phyloP scores from a whole-genome alignment of 2,329 filamentous ascomycete species.

The Sporothrix humicola region DNA sequence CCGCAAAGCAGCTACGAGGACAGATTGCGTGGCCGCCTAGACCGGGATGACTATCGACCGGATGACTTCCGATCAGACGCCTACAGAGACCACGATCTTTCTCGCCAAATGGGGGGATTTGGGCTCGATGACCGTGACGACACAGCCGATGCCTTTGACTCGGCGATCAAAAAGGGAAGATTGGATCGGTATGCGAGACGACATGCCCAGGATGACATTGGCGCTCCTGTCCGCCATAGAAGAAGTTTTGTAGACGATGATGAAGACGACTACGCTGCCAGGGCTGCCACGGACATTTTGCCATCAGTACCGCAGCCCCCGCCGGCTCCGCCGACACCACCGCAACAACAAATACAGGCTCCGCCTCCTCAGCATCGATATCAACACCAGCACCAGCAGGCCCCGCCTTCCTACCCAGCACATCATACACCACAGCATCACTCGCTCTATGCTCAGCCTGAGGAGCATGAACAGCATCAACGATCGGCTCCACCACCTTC shows the following conservation, averaged over 20 bases:
- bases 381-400: slow-evolving; percentile 8
- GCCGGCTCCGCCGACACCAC: slow-evolving; percentile 36
- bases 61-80: slow-evolving; percentile 42
- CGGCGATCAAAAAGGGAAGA: background rate
- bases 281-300: slow-evolving; percentile 47
- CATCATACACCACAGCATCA: background rate
- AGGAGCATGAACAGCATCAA: slow-evolving; percentile 36
- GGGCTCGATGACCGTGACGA: slow-evolving; percentile 46
- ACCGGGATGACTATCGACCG: slow-evolving; percentile 15
- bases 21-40: slow-evolving; percentile 50
- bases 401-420: background rate
- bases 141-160: background rate
- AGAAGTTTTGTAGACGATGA: slow-evolving; percentile 60
- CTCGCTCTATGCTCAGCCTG: background rate
- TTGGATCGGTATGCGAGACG: slow-evolving; percentile 40
- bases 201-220: slow-evolving; percentile 40
- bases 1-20: slow-evolving; percentile 53
- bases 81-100: slow-evolving; percentile 44
- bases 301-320: slow-evolving; percentile 46
- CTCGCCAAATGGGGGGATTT: slow-evolving; percentile 47
- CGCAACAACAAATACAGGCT: slow-evolving; percentile 30
- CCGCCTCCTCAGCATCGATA: background rate
- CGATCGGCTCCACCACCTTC: slow-evolving; percentile 27
- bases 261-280: slow-evolving; percentile 61
- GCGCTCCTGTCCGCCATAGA: slow-evolving; percentile 39